These are phyloP conservation scores for Neurospora sublineolata DNA, from an alignment of 495 filamentous ascomycete species.

Conservation along the genomic window DNA sequence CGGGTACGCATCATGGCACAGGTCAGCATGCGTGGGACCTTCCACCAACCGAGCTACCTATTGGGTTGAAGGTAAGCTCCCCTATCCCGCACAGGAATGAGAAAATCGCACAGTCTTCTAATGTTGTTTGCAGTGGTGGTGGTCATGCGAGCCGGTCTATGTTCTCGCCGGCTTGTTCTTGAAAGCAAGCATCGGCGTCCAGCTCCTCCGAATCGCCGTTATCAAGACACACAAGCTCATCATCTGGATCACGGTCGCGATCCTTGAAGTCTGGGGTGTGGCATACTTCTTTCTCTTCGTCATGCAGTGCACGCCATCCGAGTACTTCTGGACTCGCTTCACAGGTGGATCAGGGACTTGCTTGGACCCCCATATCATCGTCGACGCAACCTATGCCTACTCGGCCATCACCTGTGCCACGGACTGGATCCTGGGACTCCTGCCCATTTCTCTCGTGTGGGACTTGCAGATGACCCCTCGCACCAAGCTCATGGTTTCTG, in stretches of 20 bases:
- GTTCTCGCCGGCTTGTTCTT: conserved; percentile 12
- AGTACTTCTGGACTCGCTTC: conserved; percentile 26
- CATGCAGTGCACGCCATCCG: conserved; percentile 32
- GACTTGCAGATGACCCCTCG: conserved; percentile 19
- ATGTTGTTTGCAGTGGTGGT: conserved; percentile 8
- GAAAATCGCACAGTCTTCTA: no score
- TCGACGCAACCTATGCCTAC: conserved; percentile 15
- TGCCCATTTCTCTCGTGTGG: conserved; percentile 24
- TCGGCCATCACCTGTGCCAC: conserved; percentile 18
- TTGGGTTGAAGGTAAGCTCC: neutral
- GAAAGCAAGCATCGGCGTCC: conserved; percentile 28
- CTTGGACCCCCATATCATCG: conserved; percentile 9
- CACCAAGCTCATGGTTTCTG: conserved; percentile 13
- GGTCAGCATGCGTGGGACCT: neutral
- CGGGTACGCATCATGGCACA: neutral
- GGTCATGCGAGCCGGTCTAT: conserved; percentile 15
- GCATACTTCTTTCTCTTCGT: conserved; percentile 31
- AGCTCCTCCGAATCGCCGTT: conserved; percentile 33
- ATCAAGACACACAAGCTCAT: conserved; percentile 25
- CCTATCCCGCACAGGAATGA: no score
- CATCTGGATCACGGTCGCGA: conserved; percentile 17
- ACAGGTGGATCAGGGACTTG: conserved; percentile 11
- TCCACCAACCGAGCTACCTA: neutral
- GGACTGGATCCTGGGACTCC: conserved; percentile 23
- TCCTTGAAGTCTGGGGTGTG: conserved; percentile 19